phyloP scores from a whole-genome alignment of 176 grass and related monocot species.

The Aegilops bicornis region DNA sequence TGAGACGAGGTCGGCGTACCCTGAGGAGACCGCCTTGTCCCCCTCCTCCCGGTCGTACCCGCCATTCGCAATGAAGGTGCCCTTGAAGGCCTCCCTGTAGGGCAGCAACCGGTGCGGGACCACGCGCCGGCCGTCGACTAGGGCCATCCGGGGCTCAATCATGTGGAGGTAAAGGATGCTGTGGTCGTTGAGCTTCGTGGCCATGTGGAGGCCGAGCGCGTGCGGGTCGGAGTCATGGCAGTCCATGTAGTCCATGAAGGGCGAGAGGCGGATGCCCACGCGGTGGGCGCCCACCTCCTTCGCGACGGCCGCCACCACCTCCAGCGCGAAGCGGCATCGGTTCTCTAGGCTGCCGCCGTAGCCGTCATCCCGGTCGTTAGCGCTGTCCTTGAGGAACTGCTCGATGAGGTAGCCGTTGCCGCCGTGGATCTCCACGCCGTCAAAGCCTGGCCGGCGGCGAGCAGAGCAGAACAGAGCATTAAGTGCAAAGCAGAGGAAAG shows the following conservation, averaged over 20 bases:
- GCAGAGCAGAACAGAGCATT: too few relatives aligned
- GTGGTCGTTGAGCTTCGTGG: neutral
- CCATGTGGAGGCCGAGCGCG: neutral
- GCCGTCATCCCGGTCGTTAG: neutral
- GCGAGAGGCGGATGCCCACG: constrained; percentile 10
- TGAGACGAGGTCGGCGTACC: neutral
- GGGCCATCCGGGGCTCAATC: neutral
- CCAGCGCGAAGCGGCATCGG: neutral
- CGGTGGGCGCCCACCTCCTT: neutral
- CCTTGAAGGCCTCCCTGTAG: neutral
- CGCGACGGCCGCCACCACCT: neutral
- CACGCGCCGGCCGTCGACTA: neutral
- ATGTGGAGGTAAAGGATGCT: constrained; percentile 16
- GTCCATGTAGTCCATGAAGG: constrained; percentile 12
- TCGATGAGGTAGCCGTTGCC: constrained; percentile 17
- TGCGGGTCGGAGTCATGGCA: neutral
- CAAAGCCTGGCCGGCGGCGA: neutral
- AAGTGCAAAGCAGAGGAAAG: too few relatives aligned
- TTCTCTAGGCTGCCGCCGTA: constrained; percentile 8
- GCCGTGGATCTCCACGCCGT: constrained; percentile 19
- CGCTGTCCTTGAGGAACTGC: constrained; percentile 25
- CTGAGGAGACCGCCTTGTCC: neutral
- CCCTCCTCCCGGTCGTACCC: constrained; percentile 26
- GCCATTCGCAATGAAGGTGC: neutral
- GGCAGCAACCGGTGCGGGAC: constrained; percentile 3